Evolutionary conservation across 352 stramenopile species (phyloP).

Genomic region (Phytopythium oedochilum): DNA sequence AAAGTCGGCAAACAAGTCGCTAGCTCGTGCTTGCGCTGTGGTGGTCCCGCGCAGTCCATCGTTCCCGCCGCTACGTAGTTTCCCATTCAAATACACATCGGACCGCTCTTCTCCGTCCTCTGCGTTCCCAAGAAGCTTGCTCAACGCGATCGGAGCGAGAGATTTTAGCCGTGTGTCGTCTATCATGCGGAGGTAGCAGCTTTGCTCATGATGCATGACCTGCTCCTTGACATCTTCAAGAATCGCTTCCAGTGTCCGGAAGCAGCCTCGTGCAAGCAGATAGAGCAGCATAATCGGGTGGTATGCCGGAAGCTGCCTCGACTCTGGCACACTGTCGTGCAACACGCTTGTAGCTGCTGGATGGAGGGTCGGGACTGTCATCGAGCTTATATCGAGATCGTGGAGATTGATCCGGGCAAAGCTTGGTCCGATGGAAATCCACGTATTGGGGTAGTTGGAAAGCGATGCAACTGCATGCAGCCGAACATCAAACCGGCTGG

Average conservation of each 20-base stretch:
- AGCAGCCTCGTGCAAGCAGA: slow-evolving; percentile 60
- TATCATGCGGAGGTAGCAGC: slow-evolving; percentile 73
- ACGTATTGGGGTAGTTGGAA: slow-evolving; percentile 41
- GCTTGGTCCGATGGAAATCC: slow-evolving; percentile 41
- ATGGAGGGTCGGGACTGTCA: slow-evolving; percentile 5
- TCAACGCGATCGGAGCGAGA: slow-evolving; percentile 53
- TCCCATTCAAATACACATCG: slow-evolving; percentile 37
- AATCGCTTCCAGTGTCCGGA: slow-evolving; percentile 48
- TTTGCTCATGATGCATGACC: slow-evolving; percentile 69
- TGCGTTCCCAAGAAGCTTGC: slow-evolving; percentile 30
- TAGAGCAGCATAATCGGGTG: slow-evolving; percentile 71
- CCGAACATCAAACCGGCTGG: slow-evolving; percentile 49
- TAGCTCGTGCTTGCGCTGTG: slow-evolving; percentile 43
- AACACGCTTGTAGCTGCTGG: background rate
- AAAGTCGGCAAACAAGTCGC: slow-evolving; percentile 75
- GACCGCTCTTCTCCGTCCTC: slow-evolving; percentile 36
- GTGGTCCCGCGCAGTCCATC: slow-evolving; percentile 5
- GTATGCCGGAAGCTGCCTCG: slow-evolving; percentile 24
- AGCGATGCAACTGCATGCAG: slow-evolving; percentile 49
- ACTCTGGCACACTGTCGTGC: slow-evolving; percentile 9
- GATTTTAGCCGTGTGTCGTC: slow-evolving; percentile 39
- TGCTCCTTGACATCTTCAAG: slow-evolving; percentile 50
- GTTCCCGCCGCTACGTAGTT: slow-evolving; percentile 5
- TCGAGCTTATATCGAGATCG: slow-evolving; percentile 28
- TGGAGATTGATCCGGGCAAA: slow-evolving; percentile 54